Evolutionary conservation across 176 grass and related monocot species (phyloP).

Genomic region (Cenchrus purpureus): DNA sequence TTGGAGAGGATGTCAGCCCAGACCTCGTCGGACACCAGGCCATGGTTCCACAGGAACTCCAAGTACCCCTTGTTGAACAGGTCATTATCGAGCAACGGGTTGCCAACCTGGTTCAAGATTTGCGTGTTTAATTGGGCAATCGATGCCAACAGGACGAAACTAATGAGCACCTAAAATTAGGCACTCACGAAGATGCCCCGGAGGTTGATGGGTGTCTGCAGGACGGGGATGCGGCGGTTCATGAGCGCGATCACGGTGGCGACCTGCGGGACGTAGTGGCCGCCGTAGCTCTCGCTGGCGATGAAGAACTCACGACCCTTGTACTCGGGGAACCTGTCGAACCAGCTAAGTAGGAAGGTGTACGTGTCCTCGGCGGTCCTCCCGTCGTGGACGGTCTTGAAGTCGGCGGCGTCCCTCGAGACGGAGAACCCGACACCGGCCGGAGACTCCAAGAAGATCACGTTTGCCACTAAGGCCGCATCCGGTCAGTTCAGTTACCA

Average conservation of each 20-base stretch:
- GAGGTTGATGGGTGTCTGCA: conserved; percentile 22
- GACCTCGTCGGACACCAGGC: conserved; percentile 52
- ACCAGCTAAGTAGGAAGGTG: conserved; percentile 51
- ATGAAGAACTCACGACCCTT: conserved; percentile 54
- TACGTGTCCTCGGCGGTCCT: conserved; percentile 43
- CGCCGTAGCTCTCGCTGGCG: conserved; percentile 55
- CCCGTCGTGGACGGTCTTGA: conserved; percentile 17
- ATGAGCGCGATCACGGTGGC: conserved; percentile 25
- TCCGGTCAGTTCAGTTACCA: background rate
- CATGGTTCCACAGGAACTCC: conserved; percentile 57
- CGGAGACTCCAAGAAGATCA: conserved; percentile 58
- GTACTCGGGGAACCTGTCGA: conserved; percentile 61
- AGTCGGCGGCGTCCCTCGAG: conserved; percentile 23
- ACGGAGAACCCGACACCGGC: conserved; percentile 58
- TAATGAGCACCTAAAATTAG: background rate
- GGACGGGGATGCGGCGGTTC: conserved; percentile 3
- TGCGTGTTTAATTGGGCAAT: too few species aligned
- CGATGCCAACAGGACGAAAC: background rate
- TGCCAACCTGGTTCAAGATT: conserved; percentile 24
- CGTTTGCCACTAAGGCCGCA: conserved; percentile 46
- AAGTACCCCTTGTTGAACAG: conserved; percentile 4
- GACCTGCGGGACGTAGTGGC: conserved; percentile 56
- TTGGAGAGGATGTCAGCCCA: conserved; percentile 31
- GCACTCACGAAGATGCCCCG: conserved; percentile 43
- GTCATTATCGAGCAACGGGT: conserved; percentile 35